Percentiles rank a stretch among this genome's conserved stretches.
These are phyloP conservation scores for Balakata baccata DNA, from an alignment of 345 rosid genomes.

Conservation along the genomic window DNA sequence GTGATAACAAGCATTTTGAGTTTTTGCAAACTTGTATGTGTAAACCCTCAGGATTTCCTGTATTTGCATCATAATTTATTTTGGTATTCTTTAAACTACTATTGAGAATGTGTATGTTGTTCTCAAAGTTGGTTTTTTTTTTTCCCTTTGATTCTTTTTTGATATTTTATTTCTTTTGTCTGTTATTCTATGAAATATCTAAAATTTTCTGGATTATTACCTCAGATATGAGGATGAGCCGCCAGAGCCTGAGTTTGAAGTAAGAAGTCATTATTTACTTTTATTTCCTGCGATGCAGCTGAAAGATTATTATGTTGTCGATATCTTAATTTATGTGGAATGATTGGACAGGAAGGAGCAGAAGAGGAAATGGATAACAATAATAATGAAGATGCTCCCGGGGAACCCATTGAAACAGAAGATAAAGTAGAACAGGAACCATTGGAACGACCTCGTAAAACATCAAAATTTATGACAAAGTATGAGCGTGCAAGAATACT, in stretches of 20 bases:
- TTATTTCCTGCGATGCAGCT: not conserved
- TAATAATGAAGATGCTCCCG: constrained; percentile 52
- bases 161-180: not conserved
- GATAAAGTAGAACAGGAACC: constrained; percentile 49
- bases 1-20: not conserved
- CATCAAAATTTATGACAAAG: constrained; percentile 74
- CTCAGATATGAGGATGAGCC: constrained; percentile 86
- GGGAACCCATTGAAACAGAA: constrained; percentile 62
- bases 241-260: constrained; percentile 79
- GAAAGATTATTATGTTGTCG: not conserved
- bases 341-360: constrained; percentile 61
- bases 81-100: not conserved
- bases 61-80: no score
- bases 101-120: not conserved
- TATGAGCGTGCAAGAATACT: constrained; percentile 84
- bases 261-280: constrained; percentile 19
- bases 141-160: not conserved
- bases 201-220: not conserved
- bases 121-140: not conserved
- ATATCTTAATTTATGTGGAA: constrained; percentile 5
- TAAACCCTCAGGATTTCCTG: not conserved
- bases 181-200: not conserved
- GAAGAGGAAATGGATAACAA: constrained; percentile 60
- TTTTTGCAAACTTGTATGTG: not conserved
- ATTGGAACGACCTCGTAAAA: constrained; percentile 50